Evolutionary conservation across 1,284 basidiomycete species (phyloP).

Genomic region (Sporisorium iseilematis-ciliati): DNA sequence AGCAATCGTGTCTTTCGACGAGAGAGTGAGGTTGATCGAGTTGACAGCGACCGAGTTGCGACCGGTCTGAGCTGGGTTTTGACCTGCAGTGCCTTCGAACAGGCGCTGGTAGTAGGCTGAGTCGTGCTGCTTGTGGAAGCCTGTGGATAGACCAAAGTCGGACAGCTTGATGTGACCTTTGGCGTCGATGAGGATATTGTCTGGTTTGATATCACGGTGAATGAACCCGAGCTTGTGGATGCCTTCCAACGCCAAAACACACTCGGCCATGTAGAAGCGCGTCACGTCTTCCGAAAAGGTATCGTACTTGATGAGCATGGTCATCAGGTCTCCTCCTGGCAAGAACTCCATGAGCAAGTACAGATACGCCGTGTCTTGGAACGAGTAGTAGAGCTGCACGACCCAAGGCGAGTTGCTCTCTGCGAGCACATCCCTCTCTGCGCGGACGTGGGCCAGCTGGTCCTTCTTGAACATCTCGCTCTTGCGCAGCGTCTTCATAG

Average conservation of each 20-base stretch:
- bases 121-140: slow-evolving; percentile 94
- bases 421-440: slow-evolving; percentile 96
- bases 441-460: slow-evolving; percentile 95
- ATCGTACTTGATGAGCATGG: slow-evolving; percentile 99
- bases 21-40: slow-evolving; percentile 68
- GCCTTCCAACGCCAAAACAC: slow-evolving; percentile 95
- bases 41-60: slow-evolving; percentile 69
- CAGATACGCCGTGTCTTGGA: slow-evolving; percentile 94
- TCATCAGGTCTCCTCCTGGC: slow-evolving; percentile 96
- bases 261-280: slow-evolving; percentile 99
- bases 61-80: slow-evolving; percentile 57
- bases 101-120: slow-evolving; percentile 94
- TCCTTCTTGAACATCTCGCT: slow-evolving; percentile 99
- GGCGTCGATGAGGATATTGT: slow-evolving; percentile 96
- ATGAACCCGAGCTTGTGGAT: slow-evolving; percentile 99
- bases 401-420: slow-evolving; percentile 99
- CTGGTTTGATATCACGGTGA: slow-evolving; percentile 94
- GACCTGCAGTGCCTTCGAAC: slow-evolving; percentile 75
- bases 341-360: slow-evolving; percentile 99
- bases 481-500: slow-evolving; percentile 98
- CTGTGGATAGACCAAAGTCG: slow-evolving; percentile 93
- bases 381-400: slow-evolving; percentile 97
- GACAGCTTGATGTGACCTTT: slow-evolving; percentile 94
- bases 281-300: slow-evolving; percentile 99
- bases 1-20: slow-evolving; percentile 71